Evolutionary conservation across 139 green algal genomes (phyloP), one percentile per base, ranked within the genome.

Genomic region (Bryopsis sp.): DNA sequence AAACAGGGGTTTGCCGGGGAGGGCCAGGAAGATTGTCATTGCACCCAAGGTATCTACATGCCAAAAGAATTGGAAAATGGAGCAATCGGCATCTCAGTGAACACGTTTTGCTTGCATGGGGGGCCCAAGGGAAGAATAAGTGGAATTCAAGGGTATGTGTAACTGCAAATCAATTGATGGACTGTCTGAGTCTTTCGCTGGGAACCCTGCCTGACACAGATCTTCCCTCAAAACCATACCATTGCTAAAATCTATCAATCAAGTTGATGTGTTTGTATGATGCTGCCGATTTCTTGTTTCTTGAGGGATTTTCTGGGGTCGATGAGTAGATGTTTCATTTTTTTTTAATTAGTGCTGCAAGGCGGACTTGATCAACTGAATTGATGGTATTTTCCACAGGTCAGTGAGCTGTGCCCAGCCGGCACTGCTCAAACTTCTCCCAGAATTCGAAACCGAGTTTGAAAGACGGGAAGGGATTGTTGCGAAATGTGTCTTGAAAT

Each of bases 101-200:
- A 75, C 65, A 84, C 78, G 3, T 84, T 84, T 47, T 84, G 78
- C 37, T 74, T 84, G 33, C 78, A 84, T 64, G 78, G 78, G 33
- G 57, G 48, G 19, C 72, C 78, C 31, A 46, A 35, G n/a, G 78
- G 78, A 4, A 36, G 74, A 24, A 38, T 85, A 1, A 73, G 64
- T 32, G 78, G 78, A 43, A 84, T 84, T 54, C 59, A 59, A 61
- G 78, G 78, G 26, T 48, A 34, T 1, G 77, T 83, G 5, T 48
- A 5, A 22, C n/a, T n/a, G n/a, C n/a, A n/a, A n/a, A n/a, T n/a
- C n/a, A n/a, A n/a, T n/a, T n/a, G n/a, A n/a, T n/a, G n/a, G n/a
- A n/a, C n/a, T n/a, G n/a, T n/a, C n/a, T n/a, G n/a, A n/a, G n/a
- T n/a, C n/a, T n/a, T n/a, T n/a, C n/a, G n/a, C n/a, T n/a, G n/a